Evolutionary conservation across 2,329 filamentous ascomycete species (phyloP).

Genomic region (Ophiostoma pallidulum): DNA sequence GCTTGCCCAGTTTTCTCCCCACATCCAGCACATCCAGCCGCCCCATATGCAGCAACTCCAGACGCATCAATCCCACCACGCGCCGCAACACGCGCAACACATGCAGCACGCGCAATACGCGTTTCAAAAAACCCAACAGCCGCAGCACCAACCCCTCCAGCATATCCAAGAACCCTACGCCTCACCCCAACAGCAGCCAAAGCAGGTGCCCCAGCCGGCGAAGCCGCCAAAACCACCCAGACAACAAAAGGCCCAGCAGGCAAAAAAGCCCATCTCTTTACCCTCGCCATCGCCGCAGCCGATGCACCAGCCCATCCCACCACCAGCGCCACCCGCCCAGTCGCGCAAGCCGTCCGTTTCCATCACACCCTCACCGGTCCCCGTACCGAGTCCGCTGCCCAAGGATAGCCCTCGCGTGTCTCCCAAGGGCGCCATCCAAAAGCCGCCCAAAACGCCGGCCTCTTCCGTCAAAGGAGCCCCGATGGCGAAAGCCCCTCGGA

Average conservation of each 20-base stretch:
- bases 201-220: constrained; percentile 2
- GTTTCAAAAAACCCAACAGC: too few species aligned
- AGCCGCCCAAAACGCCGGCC: constrained; percentile 9
- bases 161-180: not conserved
- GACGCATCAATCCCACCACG: not conserved
- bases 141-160: constrained; percentile 15
- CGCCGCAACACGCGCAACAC: constrained; percentile 21
- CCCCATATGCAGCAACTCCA: constrained; percentile 8
- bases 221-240: constrained; percentile 13
- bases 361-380: constrained; percentile 13
- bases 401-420: constrained; percentile 15
- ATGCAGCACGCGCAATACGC: constrained; percentile 24
- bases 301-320: constrained; percentile 11
- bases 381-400: constrained; percentile 9
- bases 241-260: constrained; percentile 10
- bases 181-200: not conserved
- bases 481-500: constrained; percentile 12
- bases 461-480: not conserved
- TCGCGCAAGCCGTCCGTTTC: constrained; percentile 4
- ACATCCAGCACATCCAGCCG: constrained; percentile 4
- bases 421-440: constrained; percentile 16
- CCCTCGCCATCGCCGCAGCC: constrained; percentile 12
- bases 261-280: constrained; percentile 10
- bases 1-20: constrained; percentile 7
- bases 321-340: not conserved